Conservation (phyloP, 2,329 filamentous ascomycete genomes). For the Diaporthe capsici region DNA sequence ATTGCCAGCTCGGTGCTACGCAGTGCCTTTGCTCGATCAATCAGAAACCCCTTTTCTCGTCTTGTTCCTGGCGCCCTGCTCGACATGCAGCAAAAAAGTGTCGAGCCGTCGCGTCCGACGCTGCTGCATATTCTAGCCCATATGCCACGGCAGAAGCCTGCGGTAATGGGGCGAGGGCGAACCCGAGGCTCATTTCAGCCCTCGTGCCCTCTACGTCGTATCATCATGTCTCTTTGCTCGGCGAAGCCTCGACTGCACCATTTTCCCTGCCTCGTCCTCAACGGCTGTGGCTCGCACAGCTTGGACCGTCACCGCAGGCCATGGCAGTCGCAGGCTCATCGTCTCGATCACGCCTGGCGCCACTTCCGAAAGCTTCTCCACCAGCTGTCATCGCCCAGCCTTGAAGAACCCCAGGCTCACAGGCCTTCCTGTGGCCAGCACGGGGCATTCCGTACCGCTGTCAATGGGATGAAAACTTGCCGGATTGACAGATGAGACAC, state of each 20-base stretch:
- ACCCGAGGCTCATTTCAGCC: conserved; percentile 28
- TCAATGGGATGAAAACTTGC: conserved; percentile 28
- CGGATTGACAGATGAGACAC: conserved; percentile 23
- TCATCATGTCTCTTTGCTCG: neutral
- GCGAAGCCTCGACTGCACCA: neutral
- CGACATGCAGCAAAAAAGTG: conserved; percentile 23
- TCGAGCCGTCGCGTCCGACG: conserved; percentile 2
- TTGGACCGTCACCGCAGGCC: neutral
- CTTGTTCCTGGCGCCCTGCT: conserved; percentile 21
- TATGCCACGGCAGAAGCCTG: conserved; percentile 16
- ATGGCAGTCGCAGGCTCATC: conserved; percentile 19
- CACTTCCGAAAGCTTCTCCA: conserved; percentile 22
- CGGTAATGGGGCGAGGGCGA: neutral
- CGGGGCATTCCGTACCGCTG: conserved; percentile 25
- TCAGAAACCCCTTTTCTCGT: conserved; percentile 27
- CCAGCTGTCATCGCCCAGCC: conserved; percentile 23
- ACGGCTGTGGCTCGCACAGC: neutral
- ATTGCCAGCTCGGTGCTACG: conserved; percentile 26
- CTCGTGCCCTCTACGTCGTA: conserved; percentile 11
- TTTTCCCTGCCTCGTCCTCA: neutral
- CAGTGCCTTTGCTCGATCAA: conserved; percentile 26
- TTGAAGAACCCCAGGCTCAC: conserved; percentile 16
- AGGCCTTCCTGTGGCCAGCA: conserved; percentile 27
- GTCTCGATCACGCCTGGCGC: conserved; percentile 18
- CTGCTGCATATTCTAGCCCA: conserved; percentile 32